phyloP scores from a whole-genome alignment of 2,329 filamentous ascomycete genomes.

The Gaeumannomyces tritici region DNA sequence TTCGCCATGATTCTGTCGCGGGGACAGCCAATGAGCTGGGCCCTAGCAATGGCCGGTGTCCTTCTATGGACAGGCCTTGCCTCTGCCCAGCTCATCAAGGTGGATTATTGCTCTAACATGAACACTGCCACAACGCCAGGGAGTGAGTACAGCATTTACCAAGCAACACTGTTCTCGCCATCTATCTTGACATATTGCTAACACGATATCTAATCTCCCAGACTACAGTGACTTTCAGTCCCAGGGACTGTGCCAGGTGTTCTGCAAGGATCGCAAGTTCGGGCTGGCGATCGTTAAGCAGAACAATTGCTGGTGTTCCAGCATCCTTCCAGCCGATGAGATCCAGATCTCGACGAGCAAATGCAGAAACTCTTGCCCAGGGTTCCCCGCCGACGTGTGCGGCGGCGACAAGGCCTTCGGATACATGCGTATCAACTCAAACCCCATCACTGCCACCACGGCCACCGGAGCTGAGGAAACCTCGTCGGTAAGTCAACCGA shows the following conservation, averaged over 20 bases:
- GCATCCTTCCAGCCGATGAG: slow-evolving; percentile 47
- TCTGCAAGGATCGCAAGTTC: slow-evolving; percentile 42
- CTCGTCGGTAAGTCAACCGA: slow-evolving; percentile 8
- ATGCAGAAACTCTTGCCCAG: slow-evolving; percentile 55
- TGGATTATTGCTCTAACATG: slow-evolving; percentile 34
- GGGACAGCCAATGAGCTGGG: background rate
- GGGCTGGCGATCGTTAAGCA: slow-evolving; percentile 61
- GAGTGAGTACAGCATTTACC: slow-evolving; percentile 25
- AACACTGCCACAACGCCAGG: slow-evolving; percentile 31
- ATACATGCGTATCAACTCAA: slow-evolving; percentile 47
- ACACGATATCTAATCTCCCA: slow-evolving; percentile 16
- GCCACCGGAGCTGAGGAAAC: slow-evolving; percentile 7
- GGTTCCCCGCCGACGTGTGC: slow-evolving; percentile 57
- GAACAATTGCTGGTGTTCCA: slow-evolving; percentile 64
- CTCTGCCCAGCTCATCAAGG: slow-evolving; percentile 19
- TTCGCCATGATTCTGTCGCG: background rate
- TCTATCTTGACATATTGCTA: background rate
- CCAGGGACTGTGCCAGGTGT: slow-evolving; percentile 56
- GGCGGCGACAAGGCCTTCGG: slow-evolving; percentile 53
- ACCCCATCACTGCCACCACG: slow-evolving; percentile 48
- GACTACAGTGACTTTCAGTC: slow-evolving; percentile 53
- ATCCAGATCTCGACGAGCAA: slow-evolving; percentile 27
- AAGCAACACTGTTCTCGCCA: too few relatives aligned
- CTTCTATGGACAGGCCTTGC: slow-evolving; percentile 11
- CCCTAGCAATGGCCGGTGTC: background rate